Conservation (phyloP, 2,329 filamentous ascomycete genomes). For the Beauveria brongniartii region DNA sequence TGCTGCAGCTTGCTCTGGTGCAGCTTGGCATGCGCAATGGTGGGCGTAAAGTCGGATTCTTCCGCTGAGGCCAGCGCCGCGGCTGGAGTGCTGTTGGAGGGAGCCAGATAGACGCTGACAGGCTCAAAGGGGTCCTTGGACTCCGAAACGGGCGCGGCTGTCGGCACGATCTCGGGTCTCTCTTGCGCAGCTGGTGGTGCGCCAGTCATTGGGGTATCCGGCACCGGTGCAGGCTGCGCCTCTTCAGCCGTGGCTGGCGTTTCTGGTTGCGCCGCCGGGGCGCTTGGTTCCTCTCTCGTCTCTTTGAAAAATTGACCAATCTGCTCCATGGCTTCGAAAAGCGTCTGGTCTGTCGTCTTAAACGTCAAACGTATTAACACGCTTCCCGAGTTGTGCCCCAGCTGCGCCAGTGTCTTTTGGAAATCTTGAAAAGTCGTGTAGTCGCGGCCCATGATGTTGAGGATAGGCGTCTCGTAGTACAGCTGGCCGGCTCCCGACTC, state of each 20-base stretch:
- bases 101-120: slow-evolving; percentile 70
- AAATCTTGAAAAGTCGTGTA: slow-evolving; percentile 70
- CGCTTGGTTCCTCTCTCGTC: slow-evolving; percentile 36
- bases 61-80: slow-evolving; percentile 61
- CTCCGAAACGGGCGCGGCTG: slow-evolving; percentile 3
- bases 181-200: slow-evolving; percentile 1
- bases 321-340: slow-evolving; percentile 77
- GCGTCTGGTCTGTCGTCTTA: slow-evolving; percentile 63
- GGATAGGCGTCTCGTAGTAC: slow-evolving; percentile 77
- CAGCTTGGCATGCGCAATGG: slow-evolving; percentile 65
- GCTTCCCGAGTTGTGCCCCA: slow-evolving; percentile 80
- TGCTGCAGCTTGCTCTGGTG: slow-evolving; percentile 61
- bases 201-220: neutral
- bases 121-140: slow-evolving; percentile 34
- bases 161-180: neutral
- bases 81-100: slow-evolving; percentile 62
- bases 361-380: slow-evolving; percentile 73
- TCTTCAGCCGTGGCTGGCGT: slow-evolving; percentile 10
- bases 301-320: slow-evolving; percentile 69
- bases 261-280: slow-evolving; percentile 11
- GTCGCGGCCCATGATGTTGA: slow-evolving; percentile 77
- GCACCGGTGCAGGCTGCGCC: neutral
- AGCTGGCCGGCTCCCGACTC: slow-evolving; percentile 62
- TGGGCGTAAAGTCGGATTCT: slow-evolving; percentile 70
- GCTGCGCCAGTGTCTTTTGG: slow-evolving; percentile 78